Percentiles rank a stretch among this genome's conserved stretches.
These are phyloP conservation scores for Chytriomyces hyalinus DNA, from an alignment of 192 early-diverging fungal species.

Conservation along the genomic window DNA sequence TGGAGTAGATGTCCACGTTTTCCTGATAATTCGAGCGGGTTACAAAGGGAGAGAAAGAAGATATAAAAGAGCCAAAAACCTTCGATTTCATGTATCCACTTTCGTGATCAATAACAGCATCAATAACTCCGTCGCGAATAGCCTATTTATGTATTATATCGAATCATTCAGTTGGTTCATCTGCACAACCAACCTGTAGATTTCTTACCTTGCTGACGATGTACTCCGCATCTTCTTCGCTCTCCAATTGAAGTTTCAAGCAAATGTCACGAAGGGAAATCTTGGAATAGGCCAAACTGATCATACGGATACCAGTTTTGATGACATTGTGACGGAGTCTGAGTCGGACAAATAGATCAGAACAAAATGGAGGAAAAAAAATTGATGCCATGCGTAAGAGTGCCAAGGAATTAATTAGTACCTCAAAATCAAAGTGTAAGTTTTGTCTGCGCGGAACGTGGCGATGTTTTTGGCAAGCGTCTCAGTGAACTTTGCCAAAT, in stretches of 20 bases:
- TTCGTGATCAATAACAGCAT: conserved; percentile 95
- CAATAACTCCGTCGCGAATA: conserved; percentile 98
- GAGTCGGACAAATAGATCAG: conserved; percentile 2
- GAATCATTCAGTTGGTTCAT: not conserved
- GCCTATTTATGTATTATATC: conserved; percentile 49
- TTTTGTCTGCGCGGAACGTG: conserved; percentile 87
- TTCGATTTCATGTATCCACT: conserved; percentile 91
- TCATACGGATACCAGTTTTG: conserved; percentile 98
- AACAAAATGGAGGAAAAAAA: not conserved
- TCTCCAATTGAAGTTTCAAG: conserved; percentile 94
- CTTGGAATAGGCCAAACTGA: conserved; percentile 93
- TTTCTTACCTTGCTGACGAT: conserved; percentile 86
- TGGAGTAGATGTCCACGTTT: conserved; percentile 93
- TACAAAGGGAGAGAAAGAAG: not conserved
- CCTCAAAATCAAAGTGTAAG: conserved; percentile 88
- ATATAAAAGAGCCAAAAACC: conserved; percentile 30
- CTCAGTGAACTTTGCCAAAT: conserved; percentile 92
- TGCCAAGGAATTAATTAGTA: conserved; percentile 27
- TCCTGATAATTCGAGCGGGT: conserved; percentile 55
- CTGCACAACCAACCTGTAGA: not conserved
- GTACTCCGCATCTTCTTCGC: conserved; percentile 98
- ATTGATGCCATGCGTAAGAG: not conserved
- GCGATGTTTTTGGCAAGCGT: conserved; percentile 73
- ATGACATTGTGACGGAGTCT: conserved; percentile 98
- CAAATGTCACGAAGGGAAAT: conserved; percentile 97